These are phyloP conservation scores for Penicillium egyptiacum DNA, from an alignment of 495 filamentous ascomycete genomes.

Conservation along the genomic window DNA sequence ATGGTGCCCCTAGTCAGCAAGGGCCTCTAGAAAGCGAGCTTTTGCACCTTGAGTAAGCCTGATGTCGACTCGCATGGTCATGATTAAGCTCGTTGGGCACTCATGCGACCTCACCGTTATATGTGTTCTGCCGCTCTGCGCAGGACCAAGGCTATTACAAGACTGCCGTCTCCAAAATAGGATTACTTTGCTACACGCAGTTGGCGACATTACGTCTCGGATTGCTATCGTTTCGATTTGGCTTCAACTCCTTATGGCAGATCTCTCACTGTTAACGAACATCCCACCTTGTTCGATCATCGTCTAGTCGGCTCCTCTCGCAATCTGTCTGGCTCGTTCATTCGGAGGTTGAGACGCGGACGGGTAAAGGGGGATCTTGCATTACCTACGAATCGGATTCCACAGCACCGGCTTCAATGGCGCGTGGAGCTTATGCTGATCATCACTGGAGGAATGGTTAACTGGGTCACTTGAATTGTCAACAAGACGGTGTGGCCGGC, in stretches of 20 bases:
- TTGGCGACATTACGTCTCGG: too few relatives aligned
- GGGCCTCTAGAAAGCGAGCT: too few relatives aligned
- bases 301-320: slow-evolving; percentile 34
- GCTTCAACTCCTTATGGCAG: too few relatives aligned
- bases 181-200: too few relatives aligned
- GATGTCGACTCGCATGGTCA: background rate
- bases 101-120: slow-evolving; percentile 1
- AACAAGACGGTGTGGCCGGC: slow-evolving; percentile 55
- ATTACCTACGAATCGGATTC: slow-evolving; percentile 51
- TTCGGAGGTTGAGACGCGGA: slow-evolving; percentile 53
- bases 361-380: too few relatives aligned
- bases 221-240: too few relatives aligned
- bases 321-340: slow-evolving; percentile 60
- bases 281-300: slow-evolving; percentile 41
- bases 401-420: slow-evolving; percentile 45
- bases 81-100: background rate
- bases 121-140: background rate
- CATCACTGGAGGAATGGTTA: slow-evolving; percentile 67
- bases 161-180: too few relatives aligned
- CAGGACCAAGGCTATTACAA: too few relatives aligned
- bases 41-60: background rate
- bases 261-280: background rate
- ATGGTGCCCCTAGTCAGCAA: background rate
- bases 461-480: slow-evolving; percentile 53
- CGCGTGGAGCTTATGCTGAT: slow-evolving; percentile 31